Conservation (phyloP, 73 alveolate genomes). For the Tetrahymena borealis region DNA sequence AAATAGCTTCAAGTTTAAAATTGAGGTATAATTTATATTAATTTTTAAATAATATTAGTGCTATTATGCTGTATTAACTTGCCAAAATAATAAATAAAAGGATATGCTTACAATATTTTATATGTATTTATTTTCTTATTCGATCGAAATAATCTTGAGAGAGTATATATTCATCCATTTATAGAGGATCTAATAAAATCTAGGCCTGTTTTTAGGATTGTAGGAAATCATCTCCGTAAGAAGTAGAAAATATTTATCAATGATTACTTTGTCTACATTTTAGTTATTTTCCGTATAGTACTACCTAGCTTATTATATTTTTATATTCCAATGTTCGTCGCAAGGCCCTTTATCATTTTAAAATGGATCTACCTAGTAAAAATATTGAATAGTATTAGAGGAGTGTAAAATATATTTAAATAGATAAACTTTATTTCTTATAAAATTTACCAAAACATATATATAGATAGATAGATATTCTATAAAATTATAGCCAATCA, state of each 20-base stretch:
- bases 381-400: too few relatives aligned
- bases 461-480: too few relatives aligned
- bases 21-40: too few relatives aligned
- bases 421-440: too few relatives aligned
- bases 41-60: too few relatives aligned
- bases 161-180: not conserved
- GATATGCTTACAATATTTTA: not conserved
- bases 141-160: not conserved
- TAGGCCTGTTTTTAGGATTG: not conserved
- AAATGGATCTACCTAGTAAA: not conserved
- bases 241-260: not conserved
- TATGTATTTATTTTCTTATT: not conserved
- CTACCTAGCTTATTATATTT: not conserved
- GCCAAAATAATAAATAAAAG: too few relatives aligned
- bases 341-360: not conserved
- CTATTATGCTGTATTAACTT: too few relatives aligned
- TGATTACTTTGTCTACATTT: not conserved
- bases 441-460: too few relatives aligned
- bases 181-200: not conserved
- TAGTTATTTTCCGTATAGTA: not conserved
- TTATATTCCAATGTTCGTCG: not conserved
- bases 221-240: not conserved
- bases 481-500: too few relatives aligned
- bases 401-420: too few relatives aligned
- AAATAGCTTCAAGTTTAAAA: too few relatives aligned